A percentile compares a stretch with the other conserved stretches of the same genome.
These are phyloP conservation scores for Aspergillus hortae DNA, from an alignment of 2,329 filamentous ascomycete genomes.

Conservation along the genomic window DNA sequence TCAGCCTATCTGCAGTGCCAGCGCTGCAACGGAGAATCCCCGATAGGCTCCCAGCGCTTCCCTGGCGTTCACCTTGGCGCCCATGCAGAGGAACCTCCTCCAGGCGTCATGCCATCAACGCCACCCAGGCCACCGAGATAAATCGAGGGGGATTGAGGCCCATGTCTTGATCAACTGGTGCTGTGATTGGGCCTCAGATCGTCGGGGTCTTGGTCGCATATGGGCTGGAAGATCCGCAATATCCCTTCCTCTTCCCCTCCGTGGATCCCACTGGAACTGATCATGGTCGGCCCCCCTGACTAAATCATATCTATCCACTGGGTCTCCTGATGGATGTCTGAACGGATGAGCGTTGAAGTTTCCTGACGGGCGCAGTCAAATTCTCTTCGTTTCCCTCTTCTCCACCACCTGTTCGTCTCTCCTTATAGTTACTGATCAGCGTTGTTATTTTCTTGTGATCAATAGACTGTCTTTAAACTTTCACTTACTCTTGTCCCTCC, in stretches of 20 bases:
- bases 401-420: constrained; percentile 1
- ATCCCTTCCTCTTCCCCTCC: background rate
- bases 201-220: background rate
- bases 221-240: background rate
- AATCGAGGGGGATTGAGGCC: background rate
- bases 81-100: constrained; percentile 5
- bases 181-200: background rate
- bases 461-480: background rate
- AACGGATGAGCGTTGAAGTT: background rate
- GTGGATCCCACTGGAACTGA: background rate
- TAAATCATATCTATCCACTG: background rate
- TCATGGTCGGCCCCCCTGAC: background rate
- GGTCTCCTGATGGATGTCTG: background rate
- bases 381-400: background rate
- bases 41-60: constrained; percentile 5
- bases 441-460: background rate
- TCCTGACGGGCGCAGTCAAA: background rate
- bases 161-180: background rate
- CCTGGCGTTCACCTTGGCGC: constrained; percentile 12
- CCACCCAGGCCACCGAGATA: background rate
- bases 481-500: background rate
- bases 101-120: constrained; percentile 11
- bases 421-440: background rate
- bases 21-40: background rate
- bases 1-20: background rate